Evolutionary conservation across 148 eudicot species (phyloP), one percentile per base, ranked within the genome.

Genomic region (Chenopodium quinoa): DNA sequence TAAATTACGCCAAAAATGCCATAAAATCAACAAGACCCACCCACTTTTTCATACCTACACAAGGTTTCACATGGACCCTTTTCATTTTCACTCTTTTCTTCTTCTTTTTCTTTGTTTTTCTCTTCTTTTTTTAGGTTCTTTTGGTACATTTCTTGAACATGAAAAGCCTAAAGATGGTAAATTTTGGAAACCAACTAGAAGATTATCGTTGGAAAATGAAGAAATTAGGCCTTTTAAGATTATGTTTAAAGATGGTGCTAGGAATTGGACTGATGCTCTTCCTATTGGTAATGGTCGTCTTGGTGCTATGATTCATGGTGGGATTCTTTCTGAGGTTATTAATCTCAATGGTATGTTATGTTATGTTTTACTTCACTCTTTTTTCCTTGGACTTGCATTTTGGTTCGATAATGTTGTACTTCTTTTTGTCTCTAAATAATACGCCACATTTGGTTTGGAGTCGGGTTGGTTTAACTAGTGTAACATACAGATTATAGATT

Each of bases 231-330:
- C 85, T 70, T 86, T 94, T 29, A 88, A 94, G 83, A 89, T 94
- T 52, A 73, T 82, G 40, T 92, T 90, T 60, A 80, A 72, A 83
- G 92, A 27, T 19, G 87, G 89, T n/a, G 96, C 98, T 4, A 84
- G 87, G 78, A 89, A 91, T 86, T 94, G 98, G 98, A 94, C 98
- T 78, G 96, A 94, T 82, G 98, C 93, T 74, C 82, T 92, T 73
- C 98, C 98, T n/a, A 87, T 92, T 73, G 96, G 98, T 4, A 91
- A 91, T 89, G 98, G 98, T 27, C 86, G 92, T 20, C 86, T 94
- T 71, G 98, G 98, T 77, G 96, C 93, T 58, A 94, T 92, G 96
- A 78, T 94, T 77, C 89, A 92, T 90, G 98, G 98, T 40, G 91
- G 87, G 5, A 89, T 94, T 58, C 75, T 68, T 4, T 78, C 82